These are phyloP conservation scores for Leptodontidium sp. DNA, from an alignment of 2,329 filamentous ascomycete species.

Conservation along the genomic window DNA sequence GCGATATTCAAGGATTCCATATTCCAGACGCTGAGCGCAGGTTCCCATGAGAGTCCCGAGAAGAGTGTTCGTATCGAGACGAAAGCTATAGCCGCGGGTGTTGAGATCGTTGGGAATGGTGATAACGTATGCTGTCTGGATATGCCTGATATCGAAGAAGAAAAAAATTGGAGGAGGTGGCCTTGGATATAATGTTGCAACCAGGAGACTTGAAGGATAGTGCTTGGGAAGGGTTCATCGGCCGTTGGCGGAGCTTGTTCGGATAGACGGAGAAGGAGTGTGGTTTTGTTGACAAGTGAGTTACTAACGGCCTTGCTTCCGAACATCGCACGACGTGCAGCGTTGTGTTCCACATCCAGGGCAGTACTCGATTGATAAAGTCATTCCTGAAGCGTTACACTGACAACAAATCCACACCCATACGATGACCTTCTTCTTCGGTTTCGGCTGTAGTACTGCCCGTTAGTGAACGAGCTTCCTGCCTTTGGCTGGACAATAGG, in stretches of 20 bases:
- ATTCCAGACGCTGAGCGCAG: not conserved
- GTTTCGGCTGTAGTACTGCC: not conserved
- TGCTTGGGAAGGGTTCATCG: not conserved
- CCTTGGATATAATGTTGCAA: not conserved
- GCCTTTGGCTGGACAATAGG: not conserved
- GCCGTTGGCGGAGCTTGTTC: not conserved
- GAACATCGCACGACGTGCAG: not conserved
- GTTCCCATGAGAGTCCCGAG: not conserved
- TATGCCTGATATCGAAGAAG: not conserved
- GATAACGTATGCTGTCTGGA: no score
- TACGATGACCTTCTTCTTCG: not conserved
- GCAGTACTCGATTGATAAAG: not conserved
- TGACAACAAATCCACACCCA: not conserved
- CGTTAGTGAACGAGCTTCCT: not conserved
- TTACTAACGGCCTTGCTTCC: not conserved
- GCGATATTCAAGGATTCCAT: no score
- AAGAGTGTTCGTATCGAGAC: not conserved
- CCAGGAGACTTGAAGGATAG: not conserved
- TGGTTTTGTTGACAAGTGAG: not conserved
- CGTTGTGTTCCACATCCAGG: not conserved
- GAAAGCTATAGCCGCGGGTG: no score
- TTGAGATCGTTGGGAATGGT: no score
- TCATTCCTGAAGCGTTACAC: not conserved
- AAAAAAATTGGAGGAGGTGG: not conserved
- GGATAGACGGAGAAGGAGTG: not conserved